A percentile compares a stretch with the other conserved stretches of the same genome.
Conservation (phyloP, 176 grass and related monocot species). For the Oryza meyeriana region DNA sequence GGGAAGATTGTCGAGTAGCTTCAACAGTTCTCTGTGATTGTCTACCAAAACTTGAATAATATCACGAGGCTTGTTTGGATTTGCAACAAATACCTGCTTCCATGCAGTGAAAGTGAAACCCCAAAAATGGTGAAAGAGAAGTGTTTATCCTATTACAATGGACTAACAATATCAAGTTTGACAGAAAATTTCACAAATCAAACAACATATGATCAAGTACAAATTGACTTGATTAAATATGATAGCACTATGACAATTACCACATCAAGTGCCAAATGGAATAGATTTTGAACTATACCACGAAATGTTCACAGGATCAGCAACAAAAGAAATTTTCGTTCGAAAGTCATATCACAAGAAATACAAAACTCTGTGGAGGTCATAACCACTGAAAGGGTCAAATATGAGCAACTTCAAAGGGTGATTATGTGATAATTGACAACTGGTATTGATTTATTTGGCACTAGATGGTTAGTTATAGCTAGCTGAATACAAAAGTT, state of each 20-base stretch:
- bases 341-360: not conserved
- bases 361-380: not conserved
- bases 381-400: not conserved
- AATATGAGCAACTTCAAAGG: not conserved
- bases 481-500: not conserved
- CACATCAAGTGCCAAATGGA: not conserved
- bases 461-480: not conserved
- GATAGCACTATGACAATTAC: not conserved
- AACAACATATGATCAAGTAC: not conserved
- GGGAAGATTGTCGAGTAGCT: slow-evolving; percentile 77
- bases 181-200: not conserved
- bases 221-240: not conserved
- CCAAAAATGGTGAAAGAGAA: slow-evolving; percentile 18
- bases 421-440: not conserved
- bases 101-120: slow-evolving; percentile 26
- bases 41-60: slow-evolving; percentile 67
- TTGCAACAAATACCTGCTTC: slow-evolving; percentile 91
- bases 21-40: slow-evolving; percentile 80
- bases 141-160: not conserved
- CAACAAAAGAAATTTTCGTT: not conserved
- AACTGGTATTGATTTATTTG: not conserved
- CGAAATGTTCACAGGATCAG: not conserved
- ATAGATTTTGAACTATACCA: not conserved
- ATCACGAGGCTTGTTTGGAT: slow-evolving; percentile 88
- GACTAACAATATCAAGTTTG: not conserved